Conservation (phyloP, 2,329 filamentous ascomycete species). For the Clarireedia homoeocarpa region DNA sequence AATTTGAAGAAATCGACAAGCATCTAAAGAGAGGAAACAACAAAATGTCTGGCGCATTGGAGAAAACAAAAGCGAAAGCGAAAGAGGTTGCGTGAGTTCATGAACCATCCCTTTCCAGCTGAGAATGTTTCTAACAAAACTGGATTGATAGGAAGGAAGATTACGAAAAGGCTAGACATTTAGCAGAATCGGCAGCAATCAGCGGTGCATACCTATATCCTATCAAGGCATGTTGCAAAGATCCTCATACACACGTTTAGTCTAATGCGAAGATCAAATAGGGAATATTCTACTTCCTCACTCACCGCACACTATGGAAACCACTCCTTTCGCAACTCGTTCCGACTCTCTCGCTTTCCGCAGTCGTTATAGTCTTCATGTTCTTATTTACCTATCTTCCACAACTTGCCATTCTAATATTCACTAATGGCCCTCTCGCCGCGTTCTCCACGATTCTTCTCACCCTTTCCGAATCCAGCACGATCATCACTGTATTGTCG, state of each 20-base stretch:
- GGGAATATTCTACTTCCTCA: conserved; percentile 53
- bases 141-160: conserved; percentile 52
- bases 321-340: conserved; percentile 47
- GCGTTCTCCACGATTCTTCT: conserved; percentile 65
- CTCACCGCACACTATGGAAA: conserved; percentile 49
- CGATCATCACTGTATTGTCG: conserved; percentile 48
- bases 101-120: background rate
- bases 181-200: conserved; percentile 61
- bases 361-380: conserved; percentile 69
- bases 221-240: conserved; percentile 46
- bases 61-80: conserved; percentile 24
- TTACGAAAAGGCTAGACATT: conserved; percentile 53
- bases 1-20: background rate
- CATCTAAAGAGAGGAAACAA: background rate
- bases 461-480: conserved; percentile 54
- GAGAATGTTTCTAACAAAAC: conserved; percentile 12
- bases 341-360: conserved; percentile 61
- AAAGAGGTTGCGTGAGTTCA: conserved; percentile 29
- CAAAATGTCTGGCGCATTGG: conserved; percentile 23
- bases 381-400: conserved; percentile 83
- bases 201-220: conserved; percentile 84
- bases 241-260: background rate
- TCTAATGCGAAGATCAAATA: conserved; percentile 22
- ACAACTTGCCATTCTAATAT: conserved; percentile 72
- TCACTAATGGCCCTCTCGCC: conserved; percentile 78